These are phyloP conservation scores for Annulohypoxylon truncatum DNA, from an alignment of 2,329 filamentous ascomycete genomes.

Conservation along the genomic window DNA sequence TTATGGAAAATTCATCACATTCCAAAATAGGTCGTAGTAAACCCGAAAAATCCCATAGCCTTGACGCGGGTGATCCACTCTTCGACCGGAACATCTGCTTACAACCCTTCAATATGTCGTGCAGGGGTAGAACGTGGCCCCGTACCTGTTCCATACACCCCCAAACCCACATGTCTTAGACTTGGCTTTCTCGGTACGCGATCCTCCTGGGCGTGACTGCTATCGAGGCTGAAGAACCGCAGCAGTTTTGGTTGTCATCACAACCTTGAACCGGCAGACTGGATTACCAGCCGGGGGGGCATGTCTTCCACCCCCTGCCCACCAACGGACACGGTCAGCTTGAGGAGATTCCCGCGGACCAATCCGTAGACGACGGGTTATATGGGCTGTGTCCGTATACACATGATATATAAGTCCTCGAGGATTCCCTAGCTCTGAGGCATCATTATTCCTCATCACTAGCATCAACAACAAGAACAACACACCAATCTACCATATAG, in stretches of 20 bases:
- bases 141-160: constrained; percentile 10
- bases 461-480: constrained; percentile 36
- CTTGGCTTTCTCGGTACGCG: constrained; percentile 28
- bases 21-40: constrained; percentile 14
- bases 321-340: constrained; percentile 21
- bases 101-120: not conserved
- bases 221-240: constrained; percentile 35
- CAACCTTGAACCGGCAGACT: constrained; percentile 25
- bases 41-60: constrained; percentile 19
- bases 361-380: not conserved
- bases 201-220: constrained; percentile 28
- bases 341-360: constrained; percentile 22
- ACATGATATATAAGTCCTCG: constrained; percentile 42
- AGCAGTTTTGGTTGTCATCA: constrained; percentile 27
- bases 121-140: constrained; percentile 26
- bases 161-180: constrained; percentile 24
- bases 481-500: constrained; percentile 22
- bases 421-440: constrained; percentile 39
- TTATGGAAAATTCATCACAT: constrained; percentile 5
- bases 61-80: constrained; percentile 6
- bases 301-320: constrained; percentile 11
- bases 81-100: not conserved
- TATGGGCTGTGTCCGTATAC: constrained; percentile 24
- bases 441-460: constrained; percentile 25
- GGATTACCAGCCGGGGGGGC: constrained; percentile 17